Conservation (phyloP, 2,329 filamentous ascomycete genomes). For the Microcera coccophila region DNA sequence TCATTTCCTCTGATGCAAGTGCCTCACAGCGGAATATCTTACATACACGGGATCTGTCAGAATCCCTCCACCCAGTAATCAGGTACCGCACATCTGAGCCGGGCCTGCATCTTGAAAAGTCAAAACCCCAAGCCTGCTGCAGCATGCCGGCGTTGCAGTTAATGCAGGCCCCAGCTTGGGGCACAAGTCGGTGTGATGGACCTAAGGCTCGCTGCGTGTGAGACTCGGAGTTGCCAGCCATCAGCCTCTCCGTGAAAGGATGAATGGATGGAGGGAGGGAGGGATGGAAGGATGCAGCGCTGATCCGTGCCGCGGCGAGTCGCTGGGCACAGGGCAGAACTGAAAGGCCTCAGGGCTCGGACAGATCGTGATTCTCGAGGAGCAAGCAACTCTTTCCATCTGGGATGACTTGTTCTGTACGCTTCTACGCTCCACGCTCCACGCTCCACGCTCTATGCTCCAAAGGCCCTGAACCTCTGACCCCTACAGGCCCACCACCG, state of each 20-base stretch:
- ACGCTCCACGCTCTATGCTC: too few relatives aligned
- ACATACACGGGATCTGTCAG: too few relatives aligned
- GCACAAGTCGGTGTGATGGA: constrained; percentile 27
- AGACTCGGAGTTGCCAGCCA: constrained; percentile 21
- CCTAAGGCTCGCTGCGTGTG: constrained; percentile 19
- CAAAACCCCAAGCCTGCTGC: background rate
- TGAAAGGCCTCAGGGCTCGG: constrained; percentile 5
- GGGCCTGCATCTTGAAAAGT: background rate
- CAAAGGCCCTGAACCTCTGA: background rate
- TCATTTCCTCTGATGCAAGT: too few relatives aligned
- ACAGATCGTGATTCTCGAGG: too few relatives aligned
- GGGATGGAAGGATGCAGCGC: background rate
- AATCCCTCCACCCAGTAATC: too few relatives aligned
- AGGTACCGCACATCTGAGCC: background rate
- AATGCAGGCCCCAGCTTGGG: constrained; percentile 22
- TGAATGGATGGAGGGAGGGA: background rate
- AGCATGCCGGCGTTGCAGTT: constrained; percentile 20
- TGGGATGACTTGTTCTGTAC: too few relatives aligned
- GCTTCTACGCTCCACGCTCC: too few relatives aligned
- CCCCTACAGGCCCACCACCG: background rate
- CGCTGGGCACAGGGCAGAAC: constrained; percentile 3
- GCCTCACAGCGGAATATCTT: too few relatives aligned
- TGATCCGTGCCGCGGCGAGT: constrained; percentile 10
- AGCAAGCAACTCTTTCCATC: too few relatives aligned
- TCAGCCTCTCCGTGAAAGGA: constrained; percentile 3